phyloP scores from a whole-genome alignment of 169 alveolate genomes.

The Plasmodium relictum region DNA sequence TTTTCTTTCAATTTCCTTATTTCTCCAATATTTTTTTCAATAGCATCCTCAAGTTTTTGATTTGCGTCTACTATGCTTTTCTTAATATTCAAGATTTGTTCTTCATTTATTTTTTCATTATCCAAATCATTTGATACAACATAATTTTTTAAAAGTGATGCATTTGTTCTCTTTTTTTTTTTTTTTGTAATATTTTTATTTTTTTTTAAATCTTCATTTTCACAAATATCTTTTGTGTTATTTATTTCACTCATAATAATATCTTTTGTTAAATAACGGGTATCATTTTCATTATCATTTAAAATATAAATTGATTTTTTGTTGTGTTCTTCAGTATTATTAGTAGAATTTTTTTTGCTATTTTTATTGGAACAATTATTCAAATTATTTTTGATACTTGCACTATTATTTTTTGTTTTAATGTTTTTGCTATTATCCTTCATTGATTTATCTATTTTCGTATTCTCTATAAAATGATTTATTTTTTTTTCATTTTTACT shows the following conservation, averaged over 20 bases:
- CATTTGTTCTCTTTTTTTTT: constrained; percentile 1
- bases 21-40: background rate
- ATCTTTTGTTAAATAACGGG: constrained; percentile 69
- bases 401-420: background rate
- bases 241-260: constrained; percentile 62
- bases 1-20: background rate
- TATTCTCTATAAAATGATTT: background rate
- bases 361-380: background rate
- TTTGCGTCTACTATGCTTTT: background rate
- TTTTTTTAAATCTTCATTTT: background rate
- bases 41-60: background rate
- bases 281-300: constrained; percentile 35
- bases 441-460: background rate
- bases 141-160: constrained; percentile 15
- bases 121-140: background rate
- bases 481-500: background rate
- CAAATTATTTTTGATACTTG: background rate
- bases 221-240: constrained; percentile 10
- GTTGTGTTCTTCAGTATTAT: background rate
- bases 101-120: background rate
- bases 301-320: background rate
- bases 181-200: background rate
- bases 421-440: background rate
- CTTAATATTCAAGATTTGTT: background rate
- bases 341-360: background rate